These are phyloP conservation scores for Ophiostoma populinum DNA, from an alignment of 2,329 filamentous ascomycete species.

Conservation along the genomic window DNA sequence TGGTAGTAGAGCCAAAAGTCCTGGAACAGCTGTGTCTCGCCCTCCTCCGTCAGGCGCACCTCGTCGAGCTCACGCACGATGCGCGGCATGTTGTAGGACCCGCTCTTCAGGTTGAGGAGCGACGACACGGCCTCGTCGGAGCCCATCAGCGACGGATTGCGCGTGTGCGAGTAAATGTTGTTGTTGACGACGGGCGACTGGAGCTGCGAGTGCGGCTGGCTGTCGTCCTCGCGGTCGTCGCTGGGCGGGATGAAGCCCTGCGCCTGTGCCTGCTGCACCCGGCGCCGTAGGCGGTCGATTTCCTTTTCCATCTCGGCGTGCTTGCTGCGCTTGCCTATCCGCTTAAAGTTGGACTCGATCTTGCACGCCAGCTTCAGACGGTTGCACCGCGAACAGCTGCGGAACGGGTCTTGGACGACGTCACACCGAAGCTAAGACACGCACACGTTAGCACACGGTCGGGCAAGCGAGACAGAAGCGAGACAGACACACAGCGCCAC, in stretches of 20 bases:
- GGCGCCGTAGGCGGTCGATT: slow-evolving; percentile 50
- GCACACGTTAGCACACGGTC: too few relatives aligned
- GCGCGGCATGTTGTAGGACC: slow-evolving; percentile 41
- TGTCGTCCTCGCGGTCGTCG: slow-evolving; percentile 31
- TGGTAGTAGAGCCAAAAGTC: slow-evolving; percentile 65
- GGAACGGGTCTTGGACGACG: slow-evolving; percentile 65
- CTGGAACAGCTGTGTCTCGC: slow-evolving; percentile 47
- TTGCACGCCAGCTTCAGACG: slow-evolving; percentile 70
- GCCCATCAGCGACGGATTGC: slow-evolving; percentile 47
- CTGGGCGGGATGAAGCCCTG: slow-evolving; percentile 33
- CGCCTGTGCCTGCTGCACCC: slow-evolving; percentile 39
- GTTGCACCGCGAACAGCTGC: slow-evolving; percentile 58
- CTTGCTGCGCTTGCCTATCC: slow-evolving; percentile 61
- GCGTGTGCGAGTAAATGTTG: slow-evolving; percentile 39
- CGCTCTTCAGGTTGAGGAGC: slow-evolving; percentile 47
- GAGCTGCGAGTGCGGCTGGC: slow-evolving; percentile 27
- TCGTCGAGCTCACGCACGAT: slow-evolving; percentile 46
- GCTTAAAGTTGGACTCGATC: slow-evolving; percentile 78
- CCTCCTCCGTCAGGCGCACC: slow-evolving; percentile 45
- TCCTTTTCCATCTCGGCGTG: slow-evolving; percentile 79
- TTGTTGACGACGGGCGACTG: slow-evolving; percentile 39
- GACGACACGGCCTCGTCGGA: slow-evolving; percentile 53
- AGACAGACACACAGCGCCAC: background rate
- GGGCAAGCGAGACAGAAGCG: too few relatives aligned
- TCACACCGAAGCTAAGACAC: slow-evolving; percentile 59